Conservation (phyloP, 352 stramenopile species). For the Pythium pyrilobum region DNA sequence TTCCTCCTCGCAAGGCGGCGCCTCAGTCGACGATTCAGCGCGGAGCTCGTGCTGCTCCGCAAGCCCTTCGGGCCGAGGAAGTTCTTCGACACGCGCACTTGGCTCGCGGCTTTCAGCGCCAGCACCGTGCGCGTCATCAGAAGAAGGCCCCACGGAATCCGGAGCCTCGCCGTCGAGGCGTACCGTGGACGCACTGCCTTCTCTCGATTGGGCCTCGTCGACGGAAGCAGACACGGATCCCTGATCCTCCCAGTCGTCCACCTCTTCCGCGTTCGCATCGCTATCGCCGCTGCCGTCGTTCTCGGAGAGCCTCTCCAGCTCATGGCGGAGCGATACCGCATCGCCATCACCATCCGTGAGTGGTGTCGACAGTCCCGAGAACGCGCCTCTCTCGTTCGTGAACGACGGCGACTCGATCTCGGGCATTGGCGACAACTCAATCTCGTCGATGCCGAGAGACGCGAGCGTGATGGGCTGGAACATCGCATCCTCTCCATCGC, state of each 20-base stretch:
- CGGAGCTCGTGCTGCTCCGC: too few relatives aligned
- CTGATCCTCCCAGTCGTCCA: not conserved
- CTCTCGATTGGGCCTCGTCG: not conserved
- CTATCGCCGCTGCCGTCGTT: not conserved
- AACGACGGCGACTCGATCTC: not conserved
- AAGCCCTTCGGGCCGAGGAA: too few relatives aligned
- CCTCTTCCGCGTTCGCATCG: too few relatives aligned
- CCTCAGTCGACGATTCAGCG: too few relatives aligned
- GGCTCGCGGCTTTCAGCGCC: too few relatives aligned
- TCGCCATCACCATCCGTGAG: not conserved
- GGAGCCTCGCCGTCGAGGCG: not conserved
- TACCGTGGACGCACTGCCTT: too few relatives aligned
- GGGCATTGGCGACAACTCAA: slow-evolving; percentile 31
- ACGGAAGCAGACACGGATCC: not conserved
- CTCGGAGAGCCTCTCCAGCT: not conserved
- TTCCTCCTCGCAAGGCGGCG: too few relatives aligned
- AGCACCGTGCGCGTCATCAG: too few relatives aligned
- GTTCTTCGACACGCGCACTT: too few relatives aligned
- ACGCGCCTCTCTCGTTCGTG: not conserved
- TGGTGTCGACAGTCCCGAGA: too few relatives aligned
- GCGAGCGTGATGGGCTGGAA: slow-evolving; percentile 34
- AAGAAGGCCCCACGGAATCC: too few relatives aligned
- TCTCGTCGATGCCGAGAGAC: slow-evolving; percentile 38
- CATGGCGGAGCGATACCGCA: not conserved
- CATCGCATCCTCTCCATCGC: not conserved